Base-by-base conservation (phyloP, 306 rosid species). In the Quercus berberidifolia region DNA sequence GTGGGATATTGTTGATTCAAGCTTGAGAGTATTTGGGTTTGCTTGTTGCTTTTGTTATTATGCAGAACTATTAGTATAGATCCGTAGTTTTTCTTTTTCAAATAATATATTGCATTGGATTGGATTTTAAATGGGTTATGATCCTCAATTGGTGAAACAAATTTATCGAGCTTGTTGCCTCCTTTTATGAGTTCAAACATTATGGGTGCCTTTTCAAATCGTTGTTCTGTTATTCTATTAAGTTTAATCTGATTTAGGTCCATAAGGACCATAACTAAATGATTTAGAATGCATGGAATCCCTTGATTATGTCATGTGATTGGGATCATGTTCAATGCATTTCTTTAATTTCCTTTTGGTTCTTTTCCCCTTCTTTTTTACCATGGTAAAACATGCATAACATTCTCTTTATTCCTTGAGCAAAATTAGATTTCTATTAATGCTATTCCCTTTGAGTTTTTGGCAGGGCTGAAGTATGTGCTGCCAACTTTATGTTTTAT, bases 1-100 rank as follows among this genome's bases (percentile, higher is more conserved):
- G 5, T 60, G 76, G 17, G 59, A 55, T 14, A 84, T 79, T 78
- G 49, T 72, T 65, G 46, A 6, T 57, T 26, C 25, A 2, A 57
- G 54, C 64, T 33, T 19, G 52, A 17, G 46, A 63, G 55, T 4
- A 31, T 73, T 55, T 68, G n/a, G 43, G 41, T 46, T 62, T 71
- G 54, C 76, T 62, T 51, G 62, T 58, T 35, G 46, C 58, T 70
- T 70, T n/a, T 70, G 52, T 33, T 23, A 9, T 33, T 17, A 11
- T 21, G 46, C 6, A 68, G 54, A 57, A 43, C 71, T 35, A 52
- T 84, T 35, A 18, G 3, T 31, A 23, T 80, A 76, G 86, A 89
- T 87, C 87, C 80, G 80, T 55, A 6, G 46, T 54, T n/a, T 43
- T 49, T 13, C 14, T 49, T 11, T 49, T 12, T 49, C 54, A 49